A percentile compares a stretch with the other conserved stretches of the same genome.
phyloP scores from a whole-genome alignment of 2,329 filamentous ascomycete genomes.

The Fonsecaea multimorphosa region DNA sequence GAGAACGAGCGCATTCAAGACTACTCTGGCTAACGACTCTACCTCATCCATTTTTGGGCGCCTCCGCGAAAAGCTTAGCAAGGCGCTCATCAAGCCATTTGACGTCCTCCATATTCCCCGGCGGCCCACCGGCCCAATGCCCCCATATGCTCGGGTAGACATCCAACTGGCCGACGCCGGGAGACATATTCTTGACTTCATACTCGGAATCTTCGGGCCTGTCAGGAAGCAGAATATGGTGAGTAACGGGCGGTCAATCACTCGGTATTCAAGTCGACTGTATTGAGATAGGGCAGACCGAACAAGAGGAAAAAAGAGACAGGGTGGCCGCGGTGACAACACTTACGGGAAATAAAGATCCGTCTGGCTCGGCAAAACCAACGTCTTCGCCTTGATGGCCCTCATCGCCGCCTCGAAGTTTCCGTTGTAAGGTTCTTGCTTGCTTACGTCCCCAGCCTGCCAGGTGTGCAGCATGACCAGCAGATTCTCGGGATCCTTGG shows the following conservation, averaged over 20 bases:
- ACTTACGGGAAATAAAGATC: constrained; percentile 79
- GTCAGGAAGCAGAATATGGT: neutral
- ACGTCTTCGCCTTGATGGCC: constrained; percentile 72
- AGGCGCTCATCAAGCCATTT: constrained; percentile 73
- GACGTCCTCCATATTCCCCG: constrained; percentile 72
- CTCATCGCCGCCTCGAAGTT: constrained; percentile 70
- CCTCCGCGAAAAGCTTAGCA: constrained; percentile 56
- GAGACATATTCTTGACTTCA: constrained; percentile 69
- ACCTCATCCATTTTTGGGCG: constrained; percentile 23
- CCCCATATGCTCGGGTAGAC: constrained; percentile 70
- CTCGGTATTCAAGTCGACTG: neutral
- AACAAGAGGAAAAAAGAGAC: neutral
- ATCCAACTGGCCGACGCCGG: constrained; percentile 62
- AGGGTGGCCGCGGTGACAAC: neutral
- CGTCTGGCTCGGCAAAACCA: constrained; percentile 74
- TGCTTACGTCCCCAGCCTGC: constrained; percentile 74
- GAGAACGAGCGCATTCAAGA: neutral
- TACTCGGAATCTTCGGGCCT: constrained; percentile 77
- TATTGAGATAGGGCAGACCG: neutral
- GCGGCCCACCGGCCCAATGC: constrained; percentile 72
- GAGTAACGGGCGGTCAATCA: constrained; percentile 17
- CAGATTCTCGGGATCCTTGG: constrained; percentile 73
- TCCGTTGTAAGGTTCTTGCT: constrained; percentile 71
- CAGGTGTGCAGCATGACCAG: constrained; percentile 77
- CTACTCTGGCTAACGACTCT: neutral